Base-by-base conservation (phyloP, 805 yeast species). In the Kurtzmaniella cleridarum region DNA sequence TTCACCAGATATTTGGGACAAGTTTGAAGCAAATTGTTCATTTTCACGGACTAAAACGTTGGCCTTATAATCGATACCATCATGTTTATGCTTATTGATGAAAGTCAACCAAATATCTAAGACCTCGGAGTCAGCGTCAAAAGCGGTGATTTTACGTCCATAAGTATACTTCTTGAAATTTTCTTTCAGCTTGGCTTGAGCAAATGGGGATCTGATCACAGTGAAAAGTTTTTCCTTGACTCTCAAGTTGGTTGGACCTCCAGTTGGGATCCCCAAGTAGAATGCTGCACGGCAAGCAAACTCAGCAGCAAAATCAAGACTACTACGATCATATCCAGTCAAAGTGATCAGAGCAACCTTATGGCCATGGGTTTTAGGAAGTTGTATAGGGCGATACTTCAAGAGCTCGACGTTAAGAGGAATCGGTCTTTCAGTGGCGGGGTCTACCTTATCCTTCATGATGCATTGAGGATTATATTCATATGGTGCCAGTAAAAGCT, bases 161-260 rank as follows among this genome's bases (percentile, higher is more conserved):
- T 78, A 85, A 1, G 98, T 93, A 35, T 77, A 73, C 67, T 98
- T 81, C 67, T 86, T 85, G 64, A 85, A 93, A 70, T 91, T 93
- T 67, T 91, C 95, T 66, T 93, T 93, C 8, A 93, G 75, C 60
- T 89, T 90, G 38, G 97, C 95, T 55, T 87, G 93, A 15, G 85
- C 96, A 59, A 93, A 93, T 1, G 97, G 97, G 3, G 96, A 81
- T 59, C 82, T 78, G 53, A 84, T 89, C 32, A 93, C 96, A 0
- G 98, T 93, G 87, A 96, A 91, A 50, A 89, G 76, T 61, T 91
- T 85, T 51, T 81, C 77, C 56, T 79, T 83, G 3, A 84, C 79
- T 44, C 66, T 46, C 79, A 83, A 46, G 77, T 60, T 35, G 81
- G 85, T 71, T 14, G 91, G 82, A 2, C 89, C 90, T 11, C 80